phyloP scores from a whole-genome alignment of 2,329 filamentous ascomycete species.

The Colletotrichum sp. region DNA sequence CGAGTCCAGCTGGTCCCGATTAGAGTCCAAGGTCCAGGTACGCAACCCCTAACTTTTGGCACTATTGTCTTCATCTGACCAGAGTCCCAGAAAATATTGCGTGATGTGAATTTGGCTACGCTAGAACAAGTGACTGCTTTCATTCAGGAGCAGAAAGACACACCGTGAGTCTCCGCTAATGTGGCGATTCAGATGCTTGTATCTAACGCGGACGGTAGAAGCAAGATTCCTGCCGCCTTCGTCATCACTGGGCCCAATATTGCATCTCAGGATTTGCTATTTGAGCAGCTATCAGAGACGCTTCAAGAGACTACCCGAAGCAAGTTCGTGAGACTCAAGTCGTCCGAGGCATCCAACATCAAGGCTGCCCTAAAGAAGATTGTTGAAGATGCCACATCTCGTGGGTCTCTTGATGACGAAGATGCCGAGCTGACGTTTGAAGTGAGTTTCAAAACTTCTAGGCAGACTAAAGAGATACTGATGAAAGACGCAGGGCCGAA shows the following conservation, averaged over 20 bases:
- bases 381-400: constrained; percentile 67
- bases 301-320: constrained; percentile 53
- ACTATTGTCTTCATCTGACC: neutral
- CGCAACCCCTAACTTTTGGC: constrained; percentile 22
- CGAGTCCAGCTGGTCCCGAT: constrained; percentile 65
- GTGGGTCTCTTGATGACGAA: constrained; percentile 54
- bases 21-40: constrained; percentile 69
- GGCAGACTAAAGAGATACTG: constrained; percentile 4
- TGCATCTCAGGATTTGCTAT: constrained; percentile 76
- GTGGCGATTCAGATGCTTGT: neutral
- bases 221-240: constrained; percentile 71
- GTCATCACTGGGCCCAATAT: constrained; percentile 82
- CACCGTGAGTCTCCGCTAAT: constrained; percentile 23
- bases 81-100: constrained; percentile 53
- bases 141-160: constrained; percentile 42
- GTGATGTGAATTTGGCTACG: constrained; percentile 65
- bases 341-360: constrained; percentile 74
- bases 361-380: constrained; percentile 76
- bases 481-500: constrained; percentile 54
- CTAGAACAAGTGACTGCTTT: constrained; percentile 64
- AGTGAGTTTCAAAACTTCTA: constrained; percentile 48
- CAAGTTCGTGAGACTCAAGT: constrained; percentile 70
- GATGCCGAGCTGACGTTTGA: constrained; percentile 50
- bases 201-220: constrained; percentile 29
- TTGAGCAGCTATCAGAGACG: constrained; percentile 69